Conservation (phyloP, 495 filamentous ascomycete genomes). For the Trichoderma gamsii region DNA sequence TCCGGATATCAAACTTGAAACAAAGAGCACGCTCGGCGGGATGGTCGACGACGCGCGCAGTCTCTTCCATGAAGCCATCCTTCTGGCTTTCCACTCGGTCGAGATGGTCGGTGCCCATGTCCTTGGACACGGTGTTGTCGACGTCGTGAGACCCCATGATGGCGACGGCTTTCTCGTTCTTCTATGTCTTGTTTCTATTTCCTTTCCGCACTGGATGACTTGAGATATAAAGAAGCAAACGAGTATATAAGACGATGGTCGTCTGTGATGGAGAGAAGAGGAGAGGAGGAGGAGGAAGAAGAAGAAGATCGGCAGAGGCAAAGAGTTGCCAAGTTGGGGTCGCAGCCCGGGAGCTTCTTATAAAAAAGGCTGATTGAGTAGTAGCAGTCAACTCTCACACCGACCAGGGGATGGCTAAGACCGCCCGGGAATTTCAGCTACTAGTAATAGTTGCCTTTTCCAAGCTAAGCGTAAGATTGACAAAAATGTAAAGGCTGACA, state of each 20-base stretch:
- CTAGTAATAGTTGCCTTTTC: too few species aligned
- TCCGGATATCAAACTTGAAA: slow-evolving; percentile 56
- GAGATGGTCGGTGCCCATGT: slow-evolving; percentile 10
- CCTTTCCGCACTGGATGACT: not conserved
- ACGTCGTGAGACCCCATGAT: not conserved
- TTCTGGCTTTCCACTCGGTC: slow-evolving; percentile 1
- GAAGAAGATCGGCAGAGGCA: not conserved
- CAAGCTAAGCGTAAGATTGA: too few species aligned
- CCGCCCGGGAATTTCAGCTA: too few species aligned
- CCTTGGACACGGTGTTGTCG: slow-evolving; percentile 5
- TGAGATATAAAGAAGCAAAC: not conserved
- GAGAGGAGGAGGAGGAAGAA: not conserved
- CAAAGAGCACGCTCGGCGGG: slow-evolving; percentile 56
- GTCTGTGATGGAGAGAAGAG: not conserved
- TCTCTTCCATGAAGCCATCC: slow-evolving; percentile 17
- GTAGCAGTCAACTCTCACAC: not conserved
- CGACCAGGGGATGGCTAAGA: not conserved
- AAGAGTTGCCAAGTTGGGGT: not conserved
- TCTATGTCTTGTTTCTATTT: not conserved
- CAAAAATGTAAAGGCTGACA: not conserved
- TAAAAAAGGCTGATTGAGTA: not conserved
- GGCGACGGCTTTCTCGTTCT: not conserved
- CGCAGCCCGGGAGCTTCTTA: not conserved
- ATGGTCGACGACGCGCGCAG: slow-evolving; percentile 26
- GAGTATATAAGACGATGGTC: not conserved